Conservation (phyloP, 1,284 basidiomycete species). For the Caloboletus firmus region DNA sequence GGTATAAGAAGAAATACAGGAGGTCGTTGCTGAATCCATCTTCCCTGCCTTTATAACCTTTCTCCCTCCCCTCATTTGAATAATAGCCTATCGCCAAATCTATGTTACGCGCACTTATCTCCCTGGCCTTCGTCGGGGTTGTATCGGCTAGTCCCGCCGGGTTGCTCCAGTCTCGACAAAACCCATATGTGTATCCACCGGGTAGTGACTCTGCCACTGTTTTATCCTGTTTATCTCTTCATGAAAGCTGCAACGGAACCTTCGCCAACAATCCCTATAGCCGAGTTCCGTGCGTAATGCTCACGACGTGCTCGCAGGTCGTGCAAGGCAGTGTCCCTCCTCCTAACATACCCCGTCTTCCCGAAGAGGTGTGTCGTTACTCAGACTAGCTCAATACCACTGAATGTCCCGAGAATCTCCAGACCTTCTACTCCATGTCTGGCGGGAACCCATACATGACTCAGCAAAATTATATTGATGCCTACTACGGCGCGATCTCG, state of each 20-base stretch:
- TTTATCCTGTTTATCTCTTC: slow-evolving; percentile 20
- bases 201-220: neutral
- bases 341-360: slow-evolving; percentile 15
- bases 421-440: slow-evolving; percentile 22
- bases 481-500: slow-evolving; percentile 20
- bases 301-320: slow-evolving; percentile 21
- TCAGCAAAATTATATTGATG: slow-evolving; percentile 24
- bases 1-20: neutral
- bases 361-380: slow-evolving; percentile 10
- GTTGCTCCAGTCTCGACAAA: slow-evolving; percentile 16
- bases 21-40: neutral
- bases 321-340: slow-evolving; percentile 8
- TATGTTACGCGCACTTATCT: slow-evolving; percentile 7
- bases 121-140: slow-evolving; percentile 1
- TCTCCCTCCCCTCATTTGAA: neutral
- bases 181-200: slow-evolving; percentile 1
- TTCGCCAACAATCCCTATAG: slow-evolving; percentile 24
- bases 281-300: slow-evolving; percentile 21
- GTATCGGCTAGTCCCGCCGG: slow-evolving; percentile 2
- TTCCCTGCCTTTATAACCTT: neutral
- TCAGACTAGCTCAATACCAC: neutral
- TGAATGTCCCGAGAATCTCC: neutral
- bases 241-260: slow-evolving; percentile 21
- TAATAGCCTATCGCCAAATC: neutral
- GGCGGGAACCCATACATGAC: slow-evolving; percentile 21